Evolutionary conservation across 2,329 filamentous ascomycete genomes (phyloP).

Genomic region (Diaporthe capsici): DNA sequence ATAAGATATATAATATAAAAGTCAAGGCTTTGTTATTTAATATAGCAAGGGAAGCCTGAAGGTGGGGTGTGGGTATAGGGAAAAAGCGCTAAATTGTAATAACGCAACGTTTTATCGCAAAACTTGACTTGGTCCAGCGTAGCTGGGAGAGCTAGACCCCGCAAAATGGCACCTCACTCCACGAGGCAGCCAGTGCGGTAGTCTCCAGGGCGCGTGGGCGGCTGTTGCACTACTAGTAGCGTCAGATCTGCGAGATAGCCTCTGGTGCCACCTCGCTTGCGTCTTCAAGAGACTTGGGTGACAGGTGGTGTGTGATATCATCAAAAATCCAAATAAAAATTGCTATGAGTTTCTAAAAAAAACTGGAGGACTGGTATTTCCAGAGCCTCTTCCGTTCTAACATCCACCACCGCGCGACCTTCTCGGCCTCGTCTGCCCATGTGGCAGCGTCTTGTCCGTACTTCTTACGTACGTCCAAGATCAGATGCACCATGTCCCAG

Average conservation of each 20-base stretch:
- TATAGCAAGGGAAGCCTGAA: too few relatives aligned
- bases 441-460: constrained; percentile 42
- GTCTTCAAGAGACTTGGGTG: neutral
- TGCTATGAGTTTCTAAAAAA: neutral
- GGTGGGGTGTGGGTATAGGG: too few relatives aligned
- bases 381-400: constrained; percentile 38
- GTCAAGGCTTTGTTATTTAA: too few relatives aligned
- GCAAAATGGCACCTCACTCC: constrained; percentile 20
- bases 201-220: neutral
- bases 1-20: too few relatives aligned
- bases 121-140: too few relatives aligned
- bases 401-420: constrained; percentile 44
- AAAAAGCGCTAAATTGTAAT: too few relatives aligned
- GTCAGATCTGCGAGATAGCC: neutral
- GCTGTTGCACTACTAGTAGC: neutral
- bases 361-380: constrained; percentile 22
- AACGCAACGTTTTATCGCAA: accelerated
- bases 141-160: constrained; percentile 1
- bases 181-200: neutral
- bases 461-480: constrained; percentile 22
- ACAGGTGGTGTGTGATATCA: neutral
- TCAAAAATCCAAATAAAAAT: neutral
- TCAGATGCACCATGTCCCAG: constrained; percentile 36
- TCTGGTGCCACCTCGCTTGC: neutral
- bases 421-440: constrained; percentile 45